Evolutionary conservation across 805 yeast genomes (phyloP), one percentile per base, ranked within the genome.

Genomic region (Starmerella bombicola): DNA sequence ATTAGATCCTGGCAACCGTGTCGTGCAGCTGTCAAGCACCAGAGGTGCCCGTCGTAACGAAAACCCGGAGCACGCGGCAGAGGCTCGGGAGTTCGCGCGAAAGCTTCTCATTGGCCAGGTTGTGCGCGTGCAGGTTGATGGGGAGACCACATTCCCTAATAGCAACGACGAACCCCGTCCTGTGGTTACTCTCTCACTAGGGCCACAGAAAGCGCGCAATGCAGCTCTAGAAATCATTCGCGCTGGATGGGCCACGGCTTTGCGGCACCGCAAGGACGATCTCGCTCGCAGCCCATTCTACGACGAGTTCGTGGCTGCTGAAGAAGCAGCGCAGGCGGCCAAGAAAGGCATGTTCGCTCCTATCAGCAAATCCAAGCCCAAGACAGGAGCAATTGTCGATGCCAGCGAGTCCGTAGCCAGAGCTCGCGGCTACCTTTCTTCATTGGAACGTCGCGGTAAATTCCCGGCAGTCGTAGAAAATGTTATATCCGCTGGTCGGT

Each of bases 81-180:
- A 68, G 46, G 84, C 91, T n/a, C 71, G 71, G 47, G 95, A 83
- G 55, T 82, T 70, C 57, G 77, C 73, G 8, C 71, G 95, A 54
- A 69, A 72, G 41, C 69, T 70, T 47, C 64, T 69, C 30, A 78
- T 80, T 56, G 94, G 93, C 33, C 80, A 80, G 55, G 66, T 67
- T 35, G 83, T 78, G n/a, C 59, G 65, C 10, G 63, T 79, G 28
- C 63, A 62, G 18, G 67, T 81, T 7, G 84, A 80, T 42, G 80
- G 81, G 3, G 66, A 71, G 49, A 69, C 91, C 50, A 71, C 71
- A 22, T 72, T 70, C 41, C 68, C 74, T 37, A 74, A 76, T 20
- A 72, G 70, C 38, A 70, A 69, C 50, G 86, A 78, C 29, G 75
- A 74, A 41, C 69, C 85, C 36, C 75, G 78, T n/a, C n/a, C 29